These are phyloP conservation scores for Gaeumannomyces tritici DNA, from an alignment of 2,329 filamentous ascomycete genomes.

Conservation along the genomic window DNA sequence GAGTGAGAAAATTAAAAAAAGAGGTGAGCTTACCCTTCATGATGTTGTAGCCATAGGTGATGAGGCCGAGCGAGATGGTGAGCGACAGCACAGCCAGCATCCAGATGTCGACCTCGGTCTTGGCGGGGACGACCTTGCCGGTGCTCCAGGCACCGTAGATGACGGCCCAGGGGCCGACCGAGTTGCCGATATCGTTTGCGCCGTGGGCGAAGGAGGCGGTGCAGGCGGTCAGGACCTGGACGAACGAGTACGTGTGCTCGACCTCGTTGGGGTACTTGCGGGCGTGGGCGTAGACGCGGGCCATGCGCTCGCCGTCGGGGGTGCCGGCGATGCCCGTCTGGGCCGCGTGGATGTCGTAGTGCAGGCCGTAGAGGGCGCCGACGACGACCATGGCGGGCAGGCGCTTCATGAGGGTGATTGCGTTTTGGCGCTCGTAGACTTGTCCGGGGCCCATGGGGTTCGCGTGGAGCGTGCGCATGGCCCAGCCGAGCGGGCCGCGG, in stretches of 20 bases:
- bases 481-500: conserved; percentile 68
- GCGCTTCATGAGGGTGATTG: conserved; percentile 52
- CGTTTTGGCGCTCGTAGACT: conserved; percentile 66
- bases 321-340: conserved; percentile 63
- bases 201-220: conserved; percentile 68
- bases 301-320: conserved; percentile 64
- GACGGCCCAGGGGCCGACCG: conserved; percentile 59
- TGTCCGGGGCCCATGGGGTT: conserved; percentile 64
- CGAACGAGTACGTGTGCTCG: conserved; percentile 59
- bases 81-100: conserved; percentile 61
- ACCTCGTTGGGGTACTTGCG: conserved; percentile 60
- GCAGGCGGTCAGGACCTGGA: conserved; percentile 58
- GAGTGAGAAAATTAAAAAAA: too few species aligned
- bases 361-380: conserved; percentile 59
- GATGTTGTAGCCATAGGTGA: conserved; percentile 75
- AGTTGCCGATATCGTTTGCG: conserved; percentile 68
- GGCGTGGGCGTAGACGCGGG: conserved; percentile 54
- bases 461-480: conserved; percentile 65
- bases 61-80: conserved; percentile 56
- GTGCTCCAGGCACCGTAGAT: conserved; percentile 61
- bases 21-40: conserved; percentile 53
- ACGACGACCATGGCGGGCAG: conserved; percentile 58
- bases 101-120: conserved; percentile 63
- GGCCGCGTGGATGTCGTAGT: conserved; percentile 76
- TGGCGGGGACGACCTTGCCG: conserved; percentile 48